Base-by-base conservation (phyloP, 176 grass and related monocot genomes). In the Thinopyrum elongatum region DNA sequence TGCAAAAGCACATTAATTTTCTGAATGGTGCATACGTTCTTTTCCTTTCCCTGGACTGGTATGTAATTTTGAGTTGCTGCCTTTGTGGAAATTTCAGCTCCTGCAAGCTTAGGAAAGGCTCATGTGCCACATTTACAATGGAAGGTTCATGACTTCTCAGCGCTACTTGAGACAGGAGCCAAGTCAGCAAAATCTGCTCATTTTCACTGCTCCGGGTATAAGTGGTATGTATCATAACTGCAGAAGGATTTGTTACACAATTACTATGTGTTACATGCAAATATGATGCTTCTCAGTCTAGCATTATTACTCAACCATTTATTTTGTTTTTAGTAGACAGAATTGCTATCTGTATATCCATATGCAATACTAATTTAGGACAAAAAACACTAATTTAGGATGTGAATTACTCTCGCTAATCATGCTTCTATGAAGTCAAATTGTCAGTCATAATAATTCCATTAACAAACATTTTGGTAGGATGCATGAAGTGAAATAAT, bases 131-230 rank as follows among this genome's bases (percentile, higher is more conserved):
- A 33, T 87, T 42, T 81, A 17, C 7, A 75, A 55, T 87, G 85
- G 85, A 87, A 39, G 79, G 22, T 87, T 57, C 74, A 67, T 87
- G 85, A 46, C 30, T 87, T 87, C 70, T 82, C 78, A n/a, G 23
- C 70, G 21, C 42, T 87, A 81, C 33, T 87, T 82, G 16, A 82
- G 78, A 81, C 23, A 25, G 70, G 16, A 22, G 39, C 70, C 5
- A 66, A 25, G 74, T 1, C 23, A 58, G 70, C 79, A 1, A 27
- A 4, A 0, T 82, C 86, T n/a, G 7, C 30, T 55, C 0, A 2
- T 51, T 87, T 87, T 65, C 30, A 31, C 61, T 76, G 31, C 59
- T 74, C 35, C 15, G 79, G 42, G 25, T 82, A 87, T 35, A 64
- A 38, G 2, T 87, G 85, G 85, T 81, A 74, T 29, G 85, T 3